Conservation (phyloP, 495 filamentous ascomycete species). For the Cercophora newfieldiana region DNA sequence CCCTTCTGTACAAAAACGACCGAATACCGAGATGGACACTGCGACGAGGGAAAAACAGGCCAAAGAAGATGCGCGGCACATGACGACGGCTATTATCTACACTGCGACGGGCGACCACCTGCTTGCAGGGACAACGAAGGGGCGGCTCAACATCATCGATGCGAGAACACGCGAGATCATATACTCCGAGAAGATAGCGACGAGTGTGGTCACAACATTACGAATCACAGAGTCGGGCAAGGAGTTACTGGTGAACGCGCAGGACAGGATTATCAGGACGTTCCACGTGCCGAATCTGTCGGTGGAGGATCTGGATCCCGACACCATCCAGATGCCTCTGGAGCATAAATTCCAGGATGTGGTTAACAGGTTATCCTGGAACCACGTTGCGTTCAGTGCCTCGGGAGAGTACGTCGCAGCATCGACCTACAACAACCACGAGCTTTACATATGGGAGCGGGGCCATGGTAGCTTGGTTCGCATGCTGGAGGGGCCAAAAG, state of each 20-base stretch:
- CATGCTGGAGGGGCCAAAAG: slow-evolving; percentile 92
- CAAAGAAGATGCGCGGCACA: slow-evolving; percentile 88
- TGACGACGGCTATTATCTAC: slow-evolving; percentile 88
- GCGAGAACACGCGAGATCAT: slow-evolving; percentile 74
- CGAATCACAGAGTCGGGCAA: slow-evolving; percentile 80
- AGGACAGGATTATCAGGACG: slow-evolving; percentile 89
- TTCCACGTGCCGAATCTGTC: slow-evolving; percentile 62
- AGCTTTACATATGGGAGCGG: slow-evolving; percentile 98
- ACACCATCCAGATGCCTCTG: slow-evolving; percentile 79
- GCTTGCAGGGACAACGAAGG: slow-evolving; percentile 87
- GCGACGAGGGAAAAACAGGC: slow-evolving; percentile 77
- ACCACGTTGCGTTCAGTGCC: slow-evolving; percentile 89
- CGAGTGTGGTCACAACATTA: slow-evolving; percentile 83
- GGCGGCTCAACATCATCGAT: slow-evolving; percentile 92
- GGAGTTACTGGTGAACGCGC: slow-evolving; percentile 84
- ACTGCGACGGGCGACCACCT: slow-evolving; percentile 82
- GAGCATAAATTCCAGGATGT: slow-evolving; percentile 99
- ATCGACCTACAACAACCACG: slow-evolving; percentile 93
- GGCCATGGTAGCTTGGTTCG: slow-evolving; percentile 90
- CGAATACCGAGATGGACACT: slow-evolving; percentile 62
- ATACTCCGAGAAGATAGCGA: slow-evolving; percentile 81
- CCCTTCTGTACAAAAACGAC: slow-evolving; percentile 75
- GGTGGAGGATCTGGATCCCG: slow-evolving; percentile 57
- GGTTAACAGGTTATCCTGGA: slow-evolving; percentile 92
- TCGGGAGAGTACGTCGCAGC: slow-evolving; percentile 92